Evolutionary conservation across 2,329 filamentous ascomycete genomes (phyloP).

Genomic region (Trichoderma hamatum): DNA sequence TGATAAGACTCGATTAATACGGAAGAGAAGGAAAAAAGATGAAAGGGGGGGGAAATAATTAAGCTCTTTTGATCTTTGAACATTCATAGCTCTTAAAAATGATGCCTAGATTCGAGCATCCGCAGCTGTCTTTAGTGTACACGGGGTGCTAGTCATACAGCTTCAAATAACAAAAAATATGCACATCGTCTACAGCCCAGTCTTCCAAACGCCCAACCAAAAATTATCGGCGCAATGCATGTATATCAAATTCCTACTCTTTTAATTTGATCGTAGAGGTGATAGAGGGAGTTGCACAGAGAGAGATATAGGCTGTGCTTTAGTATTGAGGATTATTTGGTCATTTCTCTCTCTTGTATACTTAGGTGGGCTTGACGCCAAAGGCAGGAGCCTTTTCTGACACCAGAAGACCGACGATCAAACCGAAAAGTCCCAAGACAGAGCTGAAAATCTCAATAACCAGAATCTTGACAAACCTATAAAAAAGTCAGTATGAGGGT

Average conservation of each 20-base stretch:
- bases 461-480: constrained; percentile 95
- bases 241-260: constrained; percentile 33
- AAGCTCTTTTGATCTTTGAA: neutral
- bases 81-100: constrained; percentile 11
- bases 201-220: constrained; percentile 49
- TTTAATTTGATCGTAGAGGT: neutral
- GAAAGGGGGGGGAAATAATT: neutral
- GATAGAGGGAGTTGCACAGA: neutral
- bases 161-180: constrained; percentile 32
- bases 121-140: constrained; percentile 40
- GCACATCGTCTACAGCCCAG: constrained; percentile 37
- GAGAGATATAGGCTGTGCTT: constrained; percentile 5
- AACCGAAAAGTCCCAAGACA: constrained; percentile 90
- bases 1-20: neutral
- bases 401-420: constrained; percentile 91
- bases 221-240: constrained; percentile 44
- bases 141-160: constrained; percentile 43
- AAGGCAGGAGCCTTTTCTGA: constrained; percentile 70
- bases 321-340: constrained; percentile 18
- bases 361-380: constrained; percentile 27
- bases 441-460: constrained; percentile 99
- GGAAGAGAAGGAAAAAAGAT: neutral
- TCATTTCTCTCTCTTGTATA: neutral
- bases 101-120: constrained; percentile 15
- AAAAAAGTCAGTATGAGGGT: constrained; percentile 33